Evolutionary conservation across 805 yeast species (phyloP).

Genomic region (Ogataea paraovalis): DNA sequence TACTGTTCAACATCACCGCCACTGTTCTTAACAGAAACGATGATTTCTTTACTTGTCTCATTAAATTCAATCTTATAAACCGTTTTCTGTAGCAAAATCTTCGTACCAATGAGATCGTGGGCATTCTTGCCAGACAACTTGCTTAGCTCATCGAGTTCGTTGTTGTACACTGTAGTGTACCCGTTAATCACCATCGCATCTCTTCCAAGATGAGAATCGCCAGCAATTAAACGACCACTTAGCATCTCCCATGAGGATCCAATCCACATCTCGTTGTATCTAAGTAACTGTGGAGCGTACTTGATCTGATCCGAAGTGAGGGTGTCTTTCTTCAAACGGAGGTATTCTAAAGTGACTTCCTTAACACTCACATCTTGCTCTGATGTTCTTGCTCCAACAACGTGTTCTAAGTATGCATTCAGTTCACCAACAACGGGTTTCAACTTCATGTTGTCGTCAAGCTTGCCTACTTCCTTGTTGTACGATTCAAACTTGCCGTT

Average conservation of each 20-base stretch:
- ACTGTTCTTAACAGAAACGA: slow-evolving; percentile 15
- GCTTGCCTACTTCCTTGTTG: slow-evolving; percentile 23
- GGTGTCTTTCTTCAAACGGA: slow-evolving; percentile 40
- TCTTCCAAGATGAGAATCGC: slow-evolving; percentile 47
- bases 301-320: slow-evolving; percentile 48
- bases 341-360: slow-evolving; percentile 45
- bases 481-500: slow-evolving; percentile 23
- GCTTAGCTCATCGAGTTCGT: slow-evolving; percentile 28
- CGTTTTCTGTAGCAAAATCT: slow-evolving; percentile 20
- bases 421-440: slow-evolving; percentile 31
- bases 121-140: slow-evolving; percentile 5
- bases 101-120: slow-evolving; percentile 9
- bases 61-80: slow-evolving; percentile 26
- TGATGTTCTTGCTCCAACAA: slow-evolving; percentile 17
- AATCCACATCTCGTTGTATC: slow-evolving; percentile 69
- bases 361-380: slow-evolving; percentile 54
- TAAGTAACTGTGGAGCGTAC: slow-evolving; percentile 45
- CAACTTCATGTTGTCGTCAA: slow-evolving; percentile 50
- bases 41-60: slow-evolving; percentile 14
- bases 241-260: slow-evolving; percentile 65
- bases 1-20: slow-evolving; percentile 10
- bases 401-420: slow-evolving; percentile 17
- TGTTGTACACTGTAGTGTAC: slow-evolving; percentile 37
- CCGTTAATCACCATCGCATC: slow-evolving; percentile 64
- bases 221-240: slow-evolving; percentile 53